Base-by-base conservation (phyloP, 2,329 filamentous ascomycete species). In the Arthroderma uncinatum region DNA sequence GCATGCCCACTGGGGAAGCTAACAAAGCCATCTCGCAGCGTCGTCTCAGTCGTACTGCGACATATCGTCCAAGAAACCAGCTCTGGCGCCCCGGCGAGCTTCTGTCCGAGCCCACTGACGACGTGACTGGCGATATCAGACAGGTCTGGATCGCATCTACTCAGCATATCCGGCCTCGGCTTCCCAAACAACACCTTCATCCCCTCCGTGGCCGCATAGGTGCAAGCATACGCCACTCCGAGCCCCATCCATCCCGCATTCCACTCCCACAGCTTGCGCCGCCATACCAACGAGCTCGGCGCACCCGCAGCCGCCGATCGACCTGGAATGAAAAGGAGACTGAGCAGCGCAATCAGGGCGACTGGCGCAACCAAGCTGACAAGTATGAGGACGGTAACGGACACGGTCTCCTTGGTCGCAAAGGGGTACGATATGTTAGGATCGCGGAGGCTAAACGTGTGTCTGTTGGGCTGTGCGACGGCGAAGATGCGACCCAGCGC, bases 241-340 rank as follows among this genome's bases (percentile, higher is more conserved):
- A 95, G 78, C 0, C 91, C 91, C 65, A 95, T 82, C 82, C 86
- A 89, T 58, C 88, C 90, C 1, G 83, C 83, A 68, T 96, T 89
- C 69, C 88, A 83, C 70, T 96, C 91, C 90, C 92, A 96, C 1
- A 95, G 70, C 73, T 93, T 95, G 62, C 88, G 81, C 67, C 81
- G 82, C 84, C 88, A 90, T 19, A 55, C 37, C 50, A 36, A n/a
- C 8, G 50, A 37, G 33, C 5, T 36, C 47, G 91, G 77, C 56
- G 88, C 72, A 2, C 78, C 71, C 61, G 78, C 79, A 1, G 87
- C 82, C 0, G 85, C 84, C 1, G 83, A 84, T 4, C 81, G 79
- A 2, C 87, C 88, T 0, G 89, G 89, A 0, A 93, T 82, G 63
- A 92, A 72, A 8, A 82, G 59, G 14, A 94, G 71, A 40, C 82